Evolutionary conservation across 169 alveolate genomes (phyloP).

Genomic region (Prorocentrum cordatum): DNA sequence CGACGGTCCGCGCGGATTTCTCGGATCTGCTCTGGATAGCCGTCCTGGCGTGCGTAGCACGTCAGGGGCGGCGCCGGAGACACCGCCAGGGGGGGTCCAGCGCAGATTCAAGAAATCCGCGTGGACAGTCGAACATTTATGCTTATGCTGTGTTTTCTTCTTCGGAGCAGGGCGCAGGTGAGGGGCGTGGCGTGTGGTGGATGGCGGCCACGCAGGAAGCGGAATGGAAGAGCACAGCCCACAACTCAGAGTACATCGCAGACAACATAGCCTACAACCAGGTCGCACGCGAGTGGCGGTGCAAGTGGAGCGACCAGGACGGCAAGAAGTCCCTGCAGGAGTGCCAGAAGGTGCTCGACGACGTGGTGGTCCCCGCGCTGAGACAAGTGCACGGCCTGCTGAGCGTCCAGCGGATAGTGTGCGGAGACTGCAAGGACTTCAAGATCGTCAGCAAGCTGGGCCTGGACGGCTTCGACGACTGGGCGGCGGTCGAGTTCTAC

Average conservation of each 20-base stretch:
- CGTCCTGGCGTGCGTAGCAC: no score
- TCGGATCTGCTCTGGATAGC: no score
- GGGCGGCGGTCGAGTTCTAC: slow-evolving; percentile 33
- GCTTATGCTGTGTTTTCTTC: no score
- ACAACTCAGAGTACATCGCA: slow-evolving; percentile 23
- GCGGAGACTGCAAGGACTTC: slow-evolving; percentile 38
- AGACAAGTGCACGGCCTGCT: slow-evolving; percentile 30
- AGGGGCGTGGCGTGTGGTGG: no score
- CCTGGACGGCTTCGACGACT: slow-evolving; percentile 33
- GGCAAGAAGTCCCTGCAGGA: slow-evolving; percentile 13
- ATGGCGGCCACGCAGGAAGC: neutral
- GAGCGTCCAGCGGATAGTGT: slow-evolving; percentile 21
- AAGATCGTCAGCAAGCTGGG: slow-evolving; percentile 12
- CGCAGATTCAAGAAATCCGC: no score
- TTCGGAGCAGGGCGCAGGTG: no score
- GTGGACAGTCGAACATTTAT: no score
- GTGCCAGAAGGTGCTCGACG: slow-evolving; percentile 23
- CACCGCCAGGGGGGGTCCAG: no score
- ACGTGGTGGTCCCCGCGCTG: slow-evolving; percentile 22
- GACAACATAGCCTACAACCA: slow-evolving; percentile 41
- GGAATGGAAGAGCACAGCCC: neutral
- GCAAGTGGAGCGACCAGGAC: slow-evolving; percentile 38
- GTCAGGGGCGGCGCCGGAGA: no score
- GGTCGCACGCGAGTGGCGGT: slow-evolving; percentile 41
- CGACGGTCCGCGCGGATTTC: no score